Conservation (phyloP, 371 early-diverging fungal genomes). For the Zychaea mexicana region DNA sequence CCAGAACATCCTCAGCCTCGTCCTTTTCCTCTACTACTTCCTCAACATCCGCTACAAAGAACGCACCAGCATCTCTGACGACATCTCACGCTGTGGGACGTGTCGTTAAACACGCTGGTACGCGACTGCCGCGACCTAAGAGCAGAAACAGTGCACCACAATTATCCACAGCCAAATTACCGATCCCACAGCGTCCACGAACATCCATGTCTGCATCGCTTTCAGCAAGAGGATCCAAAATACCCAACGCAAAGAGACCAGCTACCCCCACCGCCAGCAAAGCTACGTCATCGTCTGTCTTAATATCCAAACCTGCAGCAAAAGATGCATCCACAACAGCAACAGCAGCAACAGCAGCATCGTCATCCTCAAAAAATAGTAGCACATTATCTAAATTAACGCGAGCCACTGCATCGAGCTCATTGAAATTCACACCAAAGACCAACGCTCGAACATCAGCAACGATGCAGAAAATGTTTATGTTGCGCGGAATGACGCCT, state of each 20-base stretch:
- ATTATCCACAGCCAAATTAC: not conserved
- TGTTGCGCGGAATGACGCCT: not conserved
- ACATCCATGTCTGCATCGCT: not conserved
- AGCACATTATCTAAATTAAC: not conserved
- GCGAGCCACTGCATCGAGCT: not conserved
- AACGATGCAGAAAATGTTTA: not conserved
- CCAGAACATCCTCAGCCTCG: not conserved
- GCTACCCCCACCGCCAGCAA: too few species aligned
- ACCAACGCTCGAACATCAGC: not conserved
- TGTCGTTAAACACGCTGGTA: not conserved
- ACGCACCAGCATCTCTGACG: not conserved
- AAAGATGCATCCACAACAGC: not conserved
- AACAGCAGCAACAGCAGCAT: not conserved
- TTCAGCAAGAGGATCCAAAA: not conserved
- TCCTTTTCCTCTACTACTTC: not conserved
- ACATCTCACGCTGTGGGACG: not conserved
- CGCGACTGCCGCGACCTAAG: not conserved
- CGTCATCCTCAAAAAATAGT: not conserved
- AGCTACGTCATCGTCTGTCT: too few species aligned
- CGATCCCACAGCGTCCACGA: not conserved
- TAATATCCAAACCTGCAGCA: not conserved
- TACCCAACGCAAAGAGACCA: not conserved
- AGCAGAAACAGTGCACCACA: not conserved
- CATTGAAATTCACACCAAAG: not conserved
- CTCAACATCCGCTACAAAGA: not conserved